Percentiles rank a stretch among this genome's conserved stretches.
Conservation (phyloP, 495 filamentous ascomycete genomes). For the Daldinia caldariorum region DNA sequence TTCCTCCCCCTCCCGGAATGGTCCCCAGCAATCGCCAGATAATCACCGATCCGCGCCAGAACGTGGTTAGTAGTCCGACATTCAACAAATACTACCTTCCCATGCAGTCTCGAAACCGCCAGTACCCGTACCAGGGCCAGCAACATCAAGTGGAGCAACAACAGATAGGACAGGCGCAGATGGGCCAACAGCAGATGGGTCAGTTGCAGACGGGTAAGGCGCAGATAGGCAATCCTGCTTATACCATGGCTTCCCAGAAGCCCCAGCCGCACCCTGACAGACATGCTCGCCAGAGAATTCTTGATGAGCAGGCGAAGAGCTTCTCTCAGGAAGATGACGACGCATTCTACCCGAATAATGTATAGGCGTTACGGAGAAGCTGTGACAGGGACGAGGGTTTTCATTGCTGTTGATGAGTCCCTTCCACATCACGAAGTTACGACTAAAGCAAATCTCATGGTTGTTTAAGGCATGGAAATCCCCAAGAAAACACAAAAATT, state of each 20-base stretch:
- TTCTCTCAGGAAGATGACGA: conserved; percentile 29
- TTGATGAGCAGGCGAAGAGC: conserved; percentile 7
- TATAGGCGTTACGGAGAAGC: background rate
- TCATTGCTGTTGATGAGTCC: background rate
- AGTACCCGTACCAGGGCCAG: background rate
- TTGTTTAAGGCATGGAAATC: background rate
- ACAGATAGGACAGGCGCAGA: background rate
- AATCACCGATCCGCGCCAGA: conserved; percentile 11
- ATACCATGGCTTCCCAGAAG: background rate
- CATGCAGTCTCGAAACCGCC: conserved; percentile 1
- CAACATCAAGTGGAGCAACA: conserved; percentile 1
- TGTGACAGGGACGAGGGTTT: background rate
- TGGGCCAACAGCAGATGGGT: background rate
- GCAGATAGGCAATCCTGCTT: background rate
- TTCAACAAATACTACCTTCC: conserved; percentile 12
- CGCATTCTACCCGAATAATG: conserved; percentile 18
- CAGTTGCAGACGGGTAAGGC: background rate
- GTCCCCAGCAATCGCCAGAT: conserved; percentile 10
- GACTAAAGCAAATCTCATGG: background rate
- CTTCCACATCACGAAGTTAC: background rate
- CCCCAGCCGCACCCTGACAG: background rate
- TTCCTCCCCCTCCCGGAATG: background rate
- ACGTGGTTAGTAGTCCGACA: conserved; percentile 5
- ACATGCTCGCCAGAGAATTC: background rate
- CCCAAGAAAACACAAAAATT: background rate